A percentile compares a stretch with the other conserved stretches of the same genome.
Conservation (phyloP, 2,329 filamentous ascomycete genomes). For the Fusarium neocosmosporiellum region DNA sequence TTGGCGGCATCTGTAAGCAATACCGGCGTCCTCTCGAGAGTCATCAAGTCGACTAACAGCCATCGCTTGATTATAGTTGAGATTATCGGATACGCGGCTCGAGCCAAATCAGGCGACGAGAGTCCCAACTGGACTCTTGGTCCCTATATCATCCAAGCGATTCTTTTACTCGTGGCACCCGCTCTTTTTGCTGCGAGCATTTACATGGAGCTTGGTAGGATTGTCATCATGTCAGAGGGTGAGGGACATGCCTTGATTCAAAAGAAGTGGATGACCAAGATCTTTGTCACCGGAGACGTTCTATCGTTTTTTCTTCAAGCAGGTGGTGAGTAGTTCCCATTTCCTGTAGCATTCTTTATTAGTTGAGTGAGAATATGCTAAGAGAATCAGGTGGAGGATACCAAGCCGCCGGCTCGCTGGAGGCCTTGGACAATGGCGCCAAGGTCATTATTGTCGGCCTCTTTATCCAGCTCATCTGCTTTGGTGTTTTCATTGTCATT, state of each 20-base stretch:
- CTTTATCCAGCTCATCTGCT: constrained; percentile 63
- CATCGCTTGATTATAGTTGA: not conserved
- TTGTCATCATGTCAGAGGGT: not conserved
- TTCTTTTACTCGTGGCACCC: constrained; percentile 6
- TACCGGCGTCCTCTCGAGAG: not conserved
- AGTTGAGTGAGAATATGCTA: not conserved
- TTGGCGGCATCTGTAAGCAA: not conserved
- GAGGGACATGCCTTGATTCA: not conserved
- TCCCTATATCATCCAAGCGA: not conserved
- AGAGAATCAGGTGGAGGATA: constrained; percentile 9
- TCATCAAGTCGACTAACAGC: not conserved
- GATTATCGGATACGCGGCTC: not conserved
- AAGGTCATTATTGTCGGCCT: constrained; percentile 64
- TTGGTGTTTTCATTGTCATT: constrained; percentile 62
- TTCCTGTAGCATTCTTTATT: no score
- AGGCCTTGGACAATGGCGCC: constrained; percentile 45
- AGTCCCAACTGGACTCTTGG: not conserved
- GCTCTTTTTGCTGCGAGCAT: constrained; percentile 7
- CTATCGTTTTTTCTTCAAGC: constrained; percentile 27
- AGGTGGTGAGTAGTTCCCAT: not conserved
- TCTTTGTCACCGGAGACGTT: constrained; percentile 27
- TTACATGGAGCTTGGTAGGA: constrained; percentile 5
- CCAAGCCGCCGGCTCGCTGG: constrained; percentile 45
- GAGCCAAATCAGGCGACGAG: not conserved
- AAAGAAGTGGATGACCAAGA: constrained; percentile 32